Conservation (phyloP, 164 flowering plant species). For the Santalum album region DNA sequence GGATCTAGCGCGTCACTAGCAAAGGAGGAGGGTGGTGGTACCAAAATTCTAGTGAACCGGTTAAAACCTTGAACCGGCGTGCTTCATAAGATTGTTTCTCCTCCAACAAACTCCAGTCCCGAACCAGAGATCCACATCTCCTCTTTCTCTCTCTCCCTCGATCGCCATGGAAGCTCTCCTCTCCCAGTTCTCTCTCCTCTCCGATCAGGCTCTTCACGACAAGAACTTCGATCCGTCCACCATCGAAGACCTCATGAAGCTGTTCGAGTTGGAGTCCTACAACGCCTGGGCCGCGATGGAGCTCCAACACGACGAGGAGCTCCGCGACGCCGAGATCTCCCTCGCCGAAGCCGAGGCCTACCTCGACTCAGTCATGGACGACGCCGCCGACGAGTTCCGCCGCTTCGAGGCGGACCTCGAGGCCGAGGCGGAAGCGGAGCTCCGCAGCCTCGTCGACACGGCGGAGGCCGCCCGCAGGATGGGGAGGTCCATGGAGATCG, state of each 20-base stretch:
- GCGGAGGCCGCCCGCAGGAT: conserved; percentile 42
- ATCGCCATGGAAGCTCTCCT: conserved; percentile 66
- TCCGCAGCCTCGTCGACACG: conserved; percentile 24
- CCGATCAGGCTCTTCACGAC: conserved; percentile 56
- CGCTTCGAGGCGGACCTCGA: conserved; percentile 57
- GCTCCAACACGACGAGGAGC: conserved; percentile 32
- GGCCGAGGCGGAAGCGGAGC: conserved; percentile 24
- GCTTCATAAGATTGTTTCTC: too few relatives aligned
- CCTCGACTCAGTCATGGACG: conserved; percentile 60
- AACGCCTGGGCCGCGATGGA: conserved; percentile 70
- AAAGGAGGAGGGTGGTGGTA: too few relatives aligned
- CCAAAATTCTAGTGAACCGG: too few relatives aligned
- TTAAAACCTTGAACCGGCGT: too few relatives aligned
- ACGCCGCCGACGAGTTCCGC: conserved; percentile 62
- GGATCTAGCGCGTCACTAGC: too few relatives aligned
- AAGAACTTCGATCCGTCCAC: conserved; percentile 68
- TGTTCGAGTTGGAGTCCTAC: conserved; percentile 73
- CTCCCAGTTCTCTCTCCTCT: conserved; percentile 59
- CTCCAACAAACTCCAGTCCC: too few relatives aligned
- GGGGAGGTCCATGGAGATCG: conserved; percentile 47
- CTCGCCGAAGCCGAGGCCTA: conserved; percentile 55
- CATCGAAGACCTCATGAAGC: conserved; percentile 67
- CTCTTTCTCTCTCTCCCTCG: too few relatives aligned
- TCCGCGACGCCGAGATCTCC: conserved; percentile 35
- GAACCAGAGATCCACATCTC: too few relatives aligned